Evolutionary conservation across 257 asterid species (phyloP).

Genomic region (Datura wrightii): DNA sequence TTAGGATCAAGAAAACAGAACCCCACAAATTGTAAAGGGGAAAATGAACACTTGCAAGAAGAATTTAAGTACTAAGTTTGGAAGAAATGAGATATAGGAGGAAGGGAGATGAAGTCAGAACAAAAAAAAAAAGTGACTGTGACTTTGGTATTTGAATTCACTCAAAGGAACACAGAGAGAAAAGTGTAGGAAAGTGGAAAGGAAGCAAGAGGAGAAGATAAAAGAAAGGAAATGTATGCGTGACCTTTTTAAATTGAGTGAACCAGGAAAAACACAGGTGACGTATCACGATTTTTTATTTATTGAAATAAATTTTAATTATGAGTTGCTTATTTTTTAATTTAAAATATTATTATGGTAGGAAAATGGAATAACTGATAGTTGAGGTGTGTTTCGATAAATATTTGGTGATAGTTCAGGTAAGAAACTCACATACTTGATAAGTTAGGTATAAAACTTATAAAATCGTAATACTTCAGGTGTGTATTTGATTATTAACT

Average conservation of each 20-base stretch:
- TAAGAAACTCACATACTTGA: too few relatives aligned
- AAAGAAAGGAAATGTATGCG: conserved; percentile 46
- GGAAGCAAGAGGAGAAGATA: conserved; percentile 48
- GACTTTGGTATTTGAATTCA: background rate
- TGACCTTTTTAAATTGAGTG: conserved; percentile 42
- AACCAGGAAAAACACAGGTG: too few relatives aligned
- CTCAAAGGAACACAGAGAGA: conserved; percentile 6
- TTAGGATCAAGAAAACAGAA: background rate
- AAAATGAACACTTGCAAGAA: conserved; percentile 17
- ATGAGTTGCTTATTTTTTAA: too few relatives aligned
- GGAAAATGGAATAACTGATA: too few relatives aligned
- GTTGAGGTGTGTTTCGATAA: too few relatives aligned
- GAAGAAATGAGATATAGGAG: conserved; percentile 16
- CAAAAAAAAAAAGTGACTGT: conserved; percentile 25
- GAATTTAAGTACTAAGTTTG: conserved; percentile 9
- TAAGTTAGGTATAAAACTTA: too few relatives aligned
- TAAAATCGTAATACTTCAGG: too few relatives aligned
- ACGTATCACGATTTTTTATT: too few relatives aligned
- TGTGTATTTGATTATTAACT: too few relatives aligned
- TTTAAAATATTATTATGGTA: too few relatives aligned
- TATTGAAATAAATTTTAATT: too few relatives aligned
- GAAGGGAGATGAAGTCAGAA: conserved; percentile 32
- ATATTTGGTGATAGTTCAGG: too few relatives aligned
- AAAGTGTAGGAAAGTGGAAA: conserved; percentile 53
- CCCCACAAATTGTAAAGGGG: conserved; percentile 8